Base-by-base conservation (phyloP, 2,329 filamentous ascomycete genomes). In the Calonectria fujianensis region DNA sequence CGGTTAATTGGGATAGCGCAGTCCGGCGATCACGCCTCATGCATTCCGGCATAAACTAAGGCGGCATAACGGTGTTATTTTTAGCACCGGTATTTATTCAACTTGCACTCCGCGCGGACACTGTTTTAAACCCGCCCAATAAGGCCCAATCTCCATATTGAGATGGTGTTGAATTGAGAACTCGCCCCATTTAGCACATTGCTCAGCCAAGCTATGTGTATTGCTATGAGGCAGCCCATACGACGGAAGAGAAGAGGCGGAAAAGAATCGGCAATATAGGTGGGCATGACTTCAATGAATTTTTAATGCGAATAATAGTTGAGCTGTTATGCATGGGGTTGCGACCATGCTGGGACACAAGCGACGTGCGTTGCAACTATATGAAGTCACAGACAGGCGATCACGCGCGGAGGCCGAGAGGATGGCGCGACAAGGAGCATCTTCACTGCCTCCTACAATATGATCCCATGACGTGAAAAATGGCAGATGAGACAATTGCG, bases 51-150 rank as follows among this genome's bases (percentile, higher is more conserved):
- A 63, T 63, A 20, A 63, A 63, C 57, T 13, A 27, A 63, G 24
- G 57, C 57, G 39, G n/a, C 35, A 63, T 63, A 41, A 39, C 29
- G 24, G 2, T 63, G 7, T 9, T 63, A 63, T 63, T 41, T 63
- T 29, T 63, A 41, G 57, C 24, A 41, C 13, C 3, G 7, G 4
- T 18, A 20, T 9, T 29, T 41, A 27, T 29, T 20, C 35, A 41
- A 41, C 24, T 63, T 39, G 35, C 18, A 18, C 24, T 29, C 37
- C 24, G 41, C 7, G 24, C 37, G 27, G 35, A 18, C 4, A 7
- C 8, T 29, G 35, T 27, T 63, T 63, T 41, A 9, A 29, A 41
- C 4, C 16, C 13, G 13, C 10, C 57, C 57, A 63, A 31, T 63
- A 8, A 63, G 8, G 24, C 2, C 16, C 14, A 13, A 14, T 20